A percentile compares a stretch with the other conserved stretches of the same genome.
These are phyloP conservation scores for Batkoa obscura DNA, from an alignment of 371 early-diverging fungal species.

Conservation along the genomic window DNA sequence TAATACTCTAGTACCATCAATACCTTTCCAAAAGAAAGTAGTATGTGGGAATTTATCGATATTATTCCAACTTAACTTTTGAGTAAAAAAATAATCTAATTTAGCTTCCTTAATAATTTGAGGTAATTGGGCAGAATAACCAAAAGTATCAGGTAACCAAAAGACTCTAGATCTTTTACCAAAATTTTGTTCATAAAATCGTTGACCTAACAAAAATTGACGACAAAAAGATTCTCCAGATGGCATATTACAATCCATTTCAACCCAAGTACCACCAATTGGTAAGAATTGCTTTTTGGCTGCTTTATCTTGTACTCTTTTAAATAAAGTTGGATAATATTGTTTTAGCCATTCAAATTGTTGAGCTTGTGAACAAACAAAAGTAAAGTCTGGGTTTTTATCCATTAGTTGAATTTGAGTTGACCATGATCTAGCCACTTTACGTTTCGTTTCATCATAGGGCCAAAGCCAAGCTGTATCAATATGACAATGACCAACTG, in stretches of 20 bases:
- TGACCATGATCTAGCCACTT: conserved; percentile 81
- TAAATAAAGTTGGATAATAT: conserved; percentile 66
- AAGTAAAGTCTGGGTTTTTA: conserved; percentile 65
- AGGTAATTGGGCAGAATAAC: conserved; percentile 52
- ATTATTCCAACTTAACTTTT: conserved; percentile 95
- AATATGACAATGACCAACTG: conserved; percentile 74
- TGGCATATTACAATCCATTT: conserved; percentile 95
- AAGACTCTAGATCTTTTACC: conserved; percentile 61
- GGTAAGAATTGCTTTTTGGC: conserved; percentile 71
- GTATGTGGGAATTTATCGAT: conserved; percentile 95
- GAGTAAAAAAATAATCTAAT: conserved; percentile 89
- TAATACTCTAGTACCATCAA: conserved; percentile 20
- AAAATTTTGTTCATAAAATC: conserved; percentile 71
- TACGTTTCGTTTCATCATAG: conserved; percentile 88
- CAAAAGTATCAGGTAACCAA: conserved; percentile 92
- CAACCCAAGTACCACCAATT: conserved; percentile 94
- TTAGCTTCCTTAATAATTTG: conserved; percentile 71
- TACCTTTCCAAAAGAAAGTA: conserved; percentile 63
- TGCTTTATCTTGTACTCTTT: conserved; percentile 43
- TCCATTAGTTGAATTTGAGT: conserved; percentile 75
- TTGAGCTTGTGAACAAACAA: conserved; percentile 90
- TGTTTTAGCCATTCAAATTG: conserved; percentile 84
- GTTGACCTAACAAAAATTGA: conserved; percentile 84
- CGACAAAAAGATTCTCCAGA: conserved; percentile 85
- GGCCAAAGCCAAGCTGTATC: conserved; percentile 64